Percentiles rank a stretch among this genome's conserved stretches.
Evolutionary conservation across 768 basidiomycete genomes (phyloP).

Genomic region (Tulasnella sp.): DNA sequence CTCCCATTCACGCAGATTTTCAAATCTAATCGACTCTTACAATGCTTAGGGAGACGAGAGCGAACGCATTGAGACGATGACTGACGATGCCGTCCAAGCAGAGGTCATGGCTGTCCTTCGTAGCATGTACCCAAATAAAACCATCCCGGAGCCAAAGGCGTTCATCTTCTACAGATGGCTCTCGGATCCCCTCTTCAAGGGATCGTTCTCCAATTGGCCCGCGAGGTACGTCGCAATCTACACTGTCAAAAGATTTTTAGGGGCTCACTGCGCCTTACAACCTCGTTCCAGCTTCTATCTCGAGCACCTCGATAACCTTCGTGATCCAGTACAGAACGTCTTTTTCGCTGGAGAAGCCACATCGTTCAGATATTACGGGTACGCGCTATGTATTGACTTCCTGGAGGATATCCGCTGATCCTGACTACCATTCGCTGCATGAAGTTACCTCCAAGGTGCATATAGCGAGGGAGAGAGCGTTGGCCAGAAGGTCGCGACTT

Average conservation of each 20-base stretch:
- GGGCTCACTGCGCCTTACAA: background rate
- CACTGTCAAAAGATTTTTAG: background rate
- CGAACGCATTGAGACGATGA: conserved; percentile 44
- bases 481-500: background rate
- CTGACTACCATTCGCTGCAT: background rate
- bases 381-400: background rate
- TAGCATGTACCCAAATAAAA: conserved; percentile 46
- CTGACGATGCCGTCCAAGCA: conserved; percentile 35
- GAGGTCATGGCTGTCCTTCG: conserved; percentile 50
- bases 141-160: conserved; percentile 44
- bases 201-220: conserved; percentile 63
- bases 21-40: background rate
- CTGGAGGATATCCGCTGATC: background rate
- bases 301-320: conserved; percentile 14
- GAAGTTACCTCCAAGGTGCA: conserved; percentile 13
- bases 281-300: conserved; percentile 5
- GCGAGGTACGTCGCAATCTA: conserved; percentile 38
- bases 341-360: conserved; percentile 16
- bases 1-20: background rate
- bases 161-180: conserved; percentile 50
- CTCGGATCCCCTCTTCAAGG: conserved; percentile 42
- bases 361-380: conserved; percentile 6
- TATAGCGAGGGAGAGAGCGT: conserved; percentile 10
- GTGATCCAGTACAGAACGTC: conserved; percentile 1
- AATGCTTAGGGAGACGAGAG: conserved; percentile 62